Evolutionary conservation across 176 grass and related monocot species (phyloP).

Genomic region (Tuctoria greenei): DNA sequence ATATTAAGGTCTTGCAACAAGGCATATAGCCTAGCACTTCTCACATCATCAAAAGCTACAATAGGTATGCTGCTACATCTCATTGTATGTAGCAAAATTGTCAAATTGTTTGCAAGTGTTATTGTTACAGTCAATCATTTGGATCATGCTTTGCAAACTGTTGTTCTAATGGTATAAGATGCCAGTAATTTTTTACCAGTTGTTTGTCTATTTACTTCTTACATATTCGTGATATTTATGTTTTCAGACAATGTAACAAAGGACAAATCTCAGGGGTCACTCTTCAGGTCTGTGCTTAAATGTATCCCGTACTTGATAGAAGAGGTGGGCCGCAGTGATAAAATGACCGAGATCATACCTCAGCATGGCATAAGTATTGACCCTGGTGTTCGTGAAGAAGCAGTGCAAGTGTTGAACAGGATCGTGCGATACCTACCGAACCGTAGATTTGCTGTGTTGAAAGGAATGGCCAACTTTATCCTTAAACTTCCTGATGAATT

Average conservation of each 20-base stretch:
- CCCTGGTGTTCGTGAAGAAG: constrained; percentile 94
- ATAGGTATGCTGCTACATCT: constrained; percentile 63
- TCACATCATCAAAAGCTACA: constrained; percentile 85
- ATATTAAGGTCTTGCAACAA: constrained; percentile 93
- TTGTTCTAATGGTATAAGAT: constrained; percentile 9
- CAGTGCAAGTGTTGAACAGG: constrained; percentile 89
- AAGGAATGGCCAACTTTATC: constrained; percentile 96
- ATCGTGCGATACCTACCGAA: constrained; percentile 82
- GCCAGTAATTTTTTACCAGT: constrained; percentile 1
- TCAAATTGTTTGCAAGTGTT: neutral
- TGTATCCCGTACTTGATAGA: constrained; percentile 98
- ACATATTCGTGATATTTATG: constrained; percentile 25
- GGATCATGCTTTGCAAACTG: neutral
- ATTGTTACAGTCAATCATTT: constrained; percentile 19
- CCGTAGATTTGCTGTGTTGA: constrained; percentile 94
- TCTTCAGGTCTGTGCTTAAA: constrained; percentile 96
- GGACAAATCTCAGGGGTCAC: constrained; percentile 92
- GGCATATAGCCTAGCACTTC: constrained; percentile 82
- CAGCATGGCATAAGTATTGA: constrained; percentile 97
- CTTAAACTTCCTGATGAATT: constrained; percentile 97
- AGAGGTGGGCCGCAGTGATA: constrained; percentile 84
- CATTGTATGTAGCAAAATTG: constrained; percentile 1
- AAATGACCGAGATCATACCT: constrained; percentile 96
- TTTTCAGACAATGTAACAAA: constrained; percentile 86
- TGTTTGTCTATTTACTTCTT: constrained; percentile 1